A percentile compares a stretch with the other conserved stretches of the same genome.
These are phyloP conservation scores for Filosporella fistucella DNA, from an alignment of 495 filamentous ascomycete genomes.

Conservation along the genomic window DNA sequence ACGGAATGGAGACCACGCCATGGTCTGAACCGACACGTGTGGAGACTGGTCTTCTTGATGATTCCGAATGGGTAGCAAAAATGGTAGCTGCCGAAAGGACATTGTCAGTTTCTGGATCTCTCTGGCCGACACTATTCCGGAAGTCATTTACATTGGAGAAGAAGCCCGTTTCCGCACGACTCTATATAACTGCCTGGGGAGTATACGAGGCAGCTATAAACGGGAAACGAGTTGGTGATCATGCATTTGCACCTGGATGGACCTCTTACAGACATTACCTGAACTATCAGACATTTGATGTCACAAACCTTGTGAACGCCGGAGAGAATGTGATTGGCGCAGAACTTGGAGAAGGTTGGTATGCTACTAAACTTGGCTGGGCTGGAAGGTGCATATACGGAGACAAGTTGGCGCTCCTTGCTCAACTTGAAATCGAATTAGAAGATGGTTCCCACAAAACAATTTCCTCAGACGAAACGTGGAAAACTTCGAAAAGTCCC, in stretches of 20 bases:
- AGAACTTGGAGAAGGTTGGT: constrained; percentile 53
- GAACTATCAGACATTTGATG: constrained; percentile 48
- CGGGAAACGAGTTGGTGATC: constrained; percentile 41
- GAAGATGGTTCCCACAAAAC: constrained; percentile 24
- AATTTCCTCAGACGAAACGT: constrained; percentile 37
- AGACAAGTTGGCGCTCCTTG: constrained; percentile 38
- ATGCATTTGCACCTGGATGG: constrained; percentile 46
- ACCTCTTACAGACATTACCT: constrained; percentile 46
- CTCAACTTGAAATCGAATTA: constrained; percentile 36
- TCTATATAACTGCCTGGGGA: constrained; percentile 50
- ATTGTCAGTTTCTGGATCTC: constrained; percentile 19
- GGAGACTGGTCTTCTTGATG: constrained; percentile 38
- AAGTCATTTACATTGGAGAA: constrained; percentile 11
- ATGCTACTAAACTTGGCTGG: constrained; percentile 35
- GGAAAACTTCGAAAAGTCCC: constrained; percentile 35
- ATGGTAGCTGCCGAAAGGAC: neutral
- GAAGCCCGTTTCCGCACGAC: constrained; percentile 21
- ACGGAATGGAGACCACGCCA: constrained; percentile 21
- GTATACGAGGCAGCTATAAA: constrained; percentile 51
- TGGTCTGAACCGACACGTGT: constrained; percentile 29
- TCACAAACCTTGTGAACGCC: constrained; percentile 28
- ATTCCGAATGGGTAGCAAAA: constrained; percentile 21
- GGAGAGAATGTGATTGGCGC: constrained; percentile 42
- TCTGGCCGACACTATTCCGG: constrained; percentile 17
- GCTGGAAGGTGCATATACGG: constrained; percentile 34